Base-by-base conservation (phyloP, 164 flowering plant genomes). In the Sedum album region DNA sequence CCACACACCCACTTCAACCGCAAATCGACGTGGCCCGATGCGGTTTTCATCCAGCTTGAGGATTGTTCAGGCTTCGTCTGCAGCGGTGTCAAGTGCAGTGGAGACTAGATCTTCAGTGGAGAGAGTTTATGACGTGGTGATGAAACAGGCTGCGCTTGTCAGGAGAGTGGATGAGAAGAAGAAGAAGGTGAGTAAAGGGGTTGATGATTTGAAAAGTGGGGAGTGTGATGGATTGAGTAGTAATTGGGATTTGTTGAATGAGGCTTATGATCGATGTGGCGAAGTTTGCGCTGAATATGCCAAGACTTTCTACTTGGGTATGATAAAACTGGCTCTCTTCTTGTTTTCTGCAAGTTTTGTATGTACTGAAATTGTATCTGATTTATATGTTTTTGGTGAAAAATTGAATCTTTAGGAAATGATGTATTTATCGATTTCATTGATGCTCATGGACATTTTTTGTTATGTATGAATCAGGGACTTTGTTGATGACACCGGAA, bases 201-300 rank as follows among this genome's bases (percentile, higher is more conserved):
- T 60, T n/a, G 57, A 67, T 35, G 49, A 44, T 10, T 41, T 8
- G 75, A 65, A 9, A 77, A 70, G 88, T 80, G 69, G 89, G 80
- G 69, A 87, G 80, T 55, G 75, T 79, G 67, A 41, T 64, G 76
- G 74, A 51, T 71, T 81, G 66, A 87, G 89, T 0, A 90, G 86
- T 48, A 78, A 75, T 57, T 60, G 80, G 21, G 66, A 79, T 74
- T 70, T 91, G 82, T 75, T 91, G 76, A 77, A 69, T 61, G 88
- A 89, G 74, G 93, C 97, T 46, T 92, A 92, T 79, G 89, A 88
- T 68, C 80, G 97, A 0, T 92, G 97, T 78, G 78, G 94, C 31
- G 92, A 92, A 79, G 88, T 92, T 30, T 92, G 97, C 70, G 96
- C 92, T 0, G 96, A 92, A 78, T 89, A 92, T 81, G 96, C 97